These are phyloP conservation scores for Aspergillus haitiensis DNA, from an alignment of 495 filamentous ascomycete species.

Conservation along the genomic window DNA sequence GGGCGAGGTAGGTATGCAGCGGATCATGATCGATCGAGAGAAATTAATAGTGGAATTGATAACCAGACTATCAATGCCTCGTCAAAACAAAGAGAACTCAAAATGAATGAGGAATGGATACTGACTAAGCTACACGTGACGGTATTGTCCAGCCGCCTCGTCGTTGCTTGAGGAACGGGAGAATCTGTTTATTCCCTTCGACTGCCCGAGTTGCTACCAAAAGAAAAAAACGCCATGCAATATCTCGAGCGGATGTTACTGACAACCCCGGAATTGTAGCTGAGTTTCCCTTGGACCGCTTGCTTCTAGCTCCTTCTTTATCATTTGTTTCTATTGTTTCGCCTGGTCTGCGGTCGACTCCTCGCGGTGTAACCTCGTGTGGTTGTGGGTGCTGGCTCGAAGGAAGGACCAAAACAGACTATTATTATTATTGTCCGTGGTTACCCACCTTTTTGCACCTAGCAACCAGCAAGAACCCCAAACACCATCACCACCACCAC, in stretches of 20 bases:
- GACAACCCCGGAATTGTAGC: slow-evolving; percentile 4
- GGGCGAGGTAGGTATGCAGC: too few relatives aligned
- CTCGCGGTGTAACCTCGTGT: slow-evolving; percentile 22
- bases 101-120: not conserved
- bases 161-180: slow-evolving; percentile 43
- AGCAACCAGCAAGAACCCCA: slow-evolving; percentile 23
- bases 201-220: slow-evolving; percentile 14
- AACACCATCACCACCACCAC: slow-evolving; percentile 14
- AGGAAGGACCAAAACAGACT: slow-evolving; percentile 34
- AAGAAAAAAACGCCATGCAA: slow-evolving; percentile 25
- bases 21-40: too few relatives aligned
- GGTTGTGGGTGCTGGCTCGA: slow-evolving; percentile 25
- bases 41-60: too few relatives aligned
- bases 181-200: slow-evolving; percentile 37
- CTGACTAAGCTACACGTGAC: slow-evolving; percentile 36
- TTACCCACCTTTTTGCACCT: slow-evolving; percentile 31
- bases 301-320: not conserved
- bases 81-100: not conserved
- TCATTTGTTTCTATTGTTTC: slow-evolving; percentile 1
- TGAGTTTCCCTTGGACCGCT: slow-evolving; percentile 4
- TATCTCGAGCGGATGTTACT: slow-evolving; percentile 25
- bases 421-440: slow-evolving; percentile 30
- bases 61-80: not conserved
- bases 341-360: not conserved
- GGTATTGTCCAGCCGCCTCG: slow-evolving; percentile 17